Evolutionary conservation across 2,329 filamentous ascomycete species (phyloP).

Genomic region (Conoideocrella luteorostrata): DNA sequence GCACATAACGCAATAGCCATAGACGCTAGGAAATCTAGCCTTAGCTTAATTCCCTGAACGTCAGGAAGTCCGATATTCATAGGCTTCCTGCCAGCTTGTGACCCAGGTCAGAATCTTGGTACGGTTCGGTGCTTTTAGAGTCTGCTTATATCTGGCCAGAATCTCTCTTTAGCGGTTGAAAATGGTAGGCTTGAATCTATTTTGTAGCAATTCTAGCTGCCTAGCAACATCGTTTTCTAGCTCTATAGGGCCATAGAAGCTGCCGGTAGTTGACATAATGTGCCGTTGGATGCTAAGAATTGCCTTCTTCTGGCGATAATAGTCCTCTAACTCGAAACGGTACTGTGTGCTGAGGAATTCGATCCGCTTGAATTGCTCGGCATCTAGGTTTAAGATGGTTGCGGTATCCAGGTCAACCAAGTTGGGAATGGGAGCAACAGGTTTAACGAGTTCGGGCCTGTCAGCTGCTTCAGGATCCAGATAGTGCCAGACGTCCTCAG

Average conservation of each 20-base stretch:
- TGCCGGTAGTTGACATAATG: constrained; percentile 2
- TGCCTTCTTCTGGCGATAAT: neutral
- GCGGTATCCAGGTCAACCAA: neutral
- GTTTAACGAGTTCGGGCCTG: neutral
- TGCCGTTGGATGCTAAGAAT: constrained; percentile 1
- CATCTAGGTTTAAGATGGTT: no score
- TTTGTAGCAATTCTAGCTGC: neutral
- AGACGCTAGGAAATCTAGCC: no score
- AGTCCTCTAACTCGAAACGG: neutral
- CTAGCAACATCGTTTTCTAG: neutral
- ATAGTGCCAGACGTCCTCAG: neutral
- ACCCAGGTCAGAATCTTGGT: neutral
- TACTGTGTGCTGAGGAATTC: neutral
- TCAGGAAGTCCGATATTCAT: neutral
- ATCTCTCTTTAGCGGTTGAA: neutral
- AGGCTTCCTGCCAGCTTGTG: constrained; percentile 1
- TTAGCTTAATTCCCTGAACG: no score
- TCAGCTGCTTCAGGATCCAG: neutral
- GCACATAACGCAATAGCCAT: no score
- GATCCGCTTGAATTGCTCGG: neutral
- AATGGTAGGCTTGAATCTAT: neutral
- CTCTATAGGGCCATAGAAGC: neutral
- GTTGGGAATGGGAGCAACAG: neutral
- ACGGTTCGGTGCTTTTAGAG: constrained; percentile 1
- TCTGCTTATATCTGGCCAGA: neutral